Evolutionary conservation across 495 filamentous ascomycete genomes (phyloP), one percentile per base, ranked within the genome.

Genomic region (Neurospora discreta): DNA sequence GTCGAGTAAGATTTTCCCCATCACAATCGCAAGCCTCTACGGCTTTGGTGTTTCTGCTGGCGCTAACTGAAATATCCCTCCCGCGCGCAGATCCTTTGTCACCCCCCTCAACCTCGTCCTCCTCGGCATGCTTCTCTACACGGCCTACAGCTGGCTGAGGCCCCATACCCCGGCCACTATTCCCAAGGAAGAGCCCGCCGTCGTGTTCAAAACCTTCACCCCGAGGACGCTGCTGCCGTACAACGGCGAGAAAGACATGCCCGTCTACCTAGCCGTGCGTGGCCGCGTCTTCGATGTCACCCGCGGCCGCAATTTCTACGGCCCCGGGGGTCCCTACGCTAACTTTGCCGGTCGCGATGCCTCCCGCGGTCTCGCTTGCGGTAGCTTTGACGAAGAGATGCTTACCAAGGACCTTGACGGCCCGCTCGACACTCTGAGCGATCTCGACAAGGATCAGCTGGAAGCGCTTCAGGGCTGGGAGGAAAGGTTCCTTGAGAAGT

Each of bases 311-410:
- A 93, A 93, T 81, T 98, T 97, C 82, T 98, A 98, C 79, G 94
- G 94, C 38, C 94, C 94, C 67, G 93, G 93, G 42, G 94, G 94
- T 1, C 93, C 93, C 6, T 98, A 98, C 80, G 90, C 90, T 79
- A 97, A 97, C 82, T 98, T 98, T 71, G 94, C 94, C 1, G 94
- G 94, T 10, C 88, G 93, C n/a, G 94, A 98, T 76, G 95, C 95
- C n/a, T 92, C 88, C 71, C 87, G 95, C 67, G 95, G 95, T 11
- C 82, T 99, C 73, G 96, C 95, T 4, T 92, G 87, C 81, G 92
- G 93, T 74, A 97, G 93, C 82, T 98, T 99, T 80, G 96, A 98
- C 77, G 90, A 93, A 84, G 91, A 93, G 5, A 97, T 98, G 95
- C 82, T 98, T 83, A 98, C 95, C 42, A 91, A 96, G 83, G 92